These are phyloP conservation scores for Trypanosoma platydactyli DNA, from an alignment of 208 protist genomes.

Conservation along the genomic window DNA sequence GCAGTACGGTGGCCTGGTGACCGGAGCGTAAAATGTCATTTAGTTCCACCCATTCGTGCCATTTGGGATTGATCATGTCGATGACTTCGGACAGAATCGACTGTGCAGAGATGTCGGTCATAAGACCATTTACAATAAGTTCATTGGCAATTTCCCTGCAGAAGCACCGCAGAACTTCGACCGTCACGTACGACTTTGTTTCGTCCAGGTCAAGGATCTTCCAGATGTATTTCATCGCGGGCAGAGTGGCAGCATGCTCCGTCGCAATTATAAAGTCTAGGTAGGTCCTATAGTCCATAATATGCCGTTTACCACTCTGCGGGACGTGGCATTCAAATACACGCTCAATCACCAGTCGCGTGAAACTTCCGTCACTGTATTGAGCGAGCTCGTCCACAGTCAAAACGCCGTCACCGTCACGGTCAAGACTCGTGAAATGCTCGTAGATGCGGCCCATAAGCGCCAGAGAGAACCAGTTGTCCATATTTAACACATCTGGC, in stretches of 20 bases:
- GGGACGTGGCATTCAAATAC: constrained; percentile 90
- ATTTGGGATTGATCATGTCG: constrained; percentile 91
- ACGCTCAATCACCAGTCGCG: constrained; percentile 74
- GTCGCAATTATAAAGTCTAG: constrained; percentile 93
- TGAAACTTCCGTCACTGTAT: constrained; percentile 88
- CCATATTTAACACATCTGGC: constrained; percentile 62
- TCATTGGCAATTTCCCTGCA: constrained; percentile 83
- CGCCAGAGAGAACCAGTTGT: constrained; percentile 89
- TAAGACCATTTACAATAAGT: constrained; percentile 68
- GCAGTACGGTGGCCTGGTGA: constrained; percentile 81
- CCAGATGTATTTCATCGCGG: constrained; percentile 89
- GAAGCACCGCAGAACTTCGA: constrained; percentile 75
- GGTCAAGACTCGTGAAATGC: constrained; percentile 85
- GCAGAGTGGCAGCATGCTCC: constrained; percentile 77
- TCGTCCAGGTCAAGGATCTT: constrained; percentile 77
- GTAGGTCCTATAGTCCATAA: constrained; percentile 93
- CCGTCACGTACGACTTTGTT: constrained; percentile 54
- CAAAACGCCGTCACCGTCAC: constrained; percentile 83
- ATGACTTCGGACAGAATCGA: constrained; percentile 87
- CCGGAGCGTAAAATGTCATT: constrained; percentile 77
- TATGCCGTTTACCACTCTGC: constrained; percentile 57
- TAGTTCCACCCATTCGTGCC: constrained; percentile 81
- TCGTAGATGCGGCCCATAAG: constrained; percentile 89
- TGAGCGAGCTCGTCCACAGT: constrained; percentile 70
- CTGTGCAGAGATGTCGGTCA: constrained; percentile 79